These are phyloP conservation scores for Purpureocillium lavendulum DNA, from an alignment of 2,329 filamentous ascomycete genomes.

Conservation along the genomic window DNA sequence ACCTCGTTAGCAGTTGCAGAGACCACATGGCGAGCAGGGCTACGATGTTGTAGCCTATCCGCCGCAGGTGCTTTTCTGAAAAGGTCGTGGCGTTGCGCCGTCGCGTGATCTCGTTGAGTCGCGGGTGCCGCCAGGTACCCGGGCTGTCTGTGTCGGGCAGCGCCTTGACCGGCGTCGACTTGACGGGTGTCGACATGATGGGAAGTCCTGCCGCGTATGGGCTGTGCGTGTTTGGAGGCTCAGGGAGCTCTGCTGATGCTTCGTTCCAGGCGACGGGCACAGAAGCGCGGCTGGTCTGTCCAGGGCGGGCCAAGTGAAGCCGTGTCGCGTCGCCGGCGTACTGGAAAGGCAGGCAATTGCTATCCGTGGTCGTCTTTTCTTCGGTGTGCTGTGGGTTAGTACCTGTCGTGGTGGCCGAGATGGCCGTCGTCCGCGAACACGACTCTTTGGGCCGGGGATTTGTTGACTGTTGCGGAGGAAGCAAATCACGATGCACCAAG, in stretches of 20 bases:
- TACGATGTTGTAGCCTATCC: conserved; percentile 58
- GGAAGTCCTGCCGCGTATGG: background rate
- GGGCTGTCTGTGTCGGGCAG: conserved; percentile 42
- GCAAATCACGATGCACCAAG: conserved; percentile 1
- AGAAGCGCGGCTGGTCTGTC: too few relatives aligned
- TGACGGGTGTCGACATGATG: conserved; percentile 21
- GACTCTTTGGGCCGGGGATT: conserved; percentile 13
- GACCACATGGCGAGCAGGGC: conserved; percentile 33
- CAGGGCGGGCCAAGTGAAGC: too few relatives aligned
- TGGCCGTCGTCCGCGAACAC: conserved; percentile 14
- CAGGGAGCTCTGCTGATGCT: too few relatives aligned
- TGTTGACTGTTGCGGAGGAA: conserved; percentile 22
- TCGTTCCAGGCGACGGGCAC: too few relatives aligned
- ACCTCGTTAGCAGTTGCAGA: conserved; percentile 22
- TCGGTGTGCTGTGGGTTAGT: conserved; percentile 21
- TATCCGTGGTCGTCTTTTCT: background rate
- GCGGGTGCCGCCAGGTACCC: conserved; percentile 86
- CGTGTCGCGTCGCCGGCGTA: too few relatives aligned
- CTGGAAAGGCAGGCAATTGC: background rate
- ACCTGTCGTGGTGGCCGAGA: conserved; percentile 16
- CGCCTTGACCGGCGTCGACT: conserved; percentile 33
- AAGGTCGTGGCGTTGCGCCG: conserved; percentile 75
- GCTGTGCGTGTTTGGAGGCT: background rate
- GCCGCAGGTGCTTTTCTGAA: conserved; percentile 64
- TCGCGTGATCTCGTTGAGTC: conserved; percentile 75